Percentiles rank a stretch among this genome's conserved stretches.
Conservation (phyloP, 768 basidiomycete species). For the Coprinopsis marcescibilis region DNA sequence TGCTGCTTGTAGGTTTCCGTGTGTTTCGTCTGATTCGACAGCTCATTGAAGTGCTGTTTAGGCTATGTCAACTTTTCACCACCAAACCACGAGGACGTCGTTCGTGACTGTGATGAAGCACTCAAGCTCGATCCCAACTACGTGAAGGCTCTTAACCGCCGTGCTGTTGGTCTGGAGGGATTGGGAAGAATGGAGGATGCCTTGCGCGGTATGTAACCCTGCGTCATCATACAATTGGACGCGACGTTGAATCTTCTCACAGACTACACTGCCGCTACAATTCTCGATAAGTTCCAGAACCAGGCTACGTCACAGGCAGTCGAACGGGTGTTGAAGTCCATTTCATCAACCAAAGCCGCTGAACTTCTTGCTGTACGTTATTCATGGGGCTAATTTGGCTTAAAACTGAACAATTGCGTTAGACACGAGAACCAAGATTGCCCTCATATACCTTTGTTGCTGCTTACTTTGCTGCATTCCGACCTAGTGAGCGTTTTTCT, state of each 20-base stretch:
- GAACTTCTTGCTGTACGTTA: slow-evolving; percentile 64
- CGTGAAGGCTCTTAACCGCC: slow-evolving; percentile 86
- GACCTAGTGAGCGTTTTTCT: slow-evolving; percentile 54
- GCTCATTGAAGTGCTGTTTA: slow-evolving; percentile 20
- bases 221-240: background rate
- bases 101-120: slow-evolving; percentile 86
- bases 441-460: slow-evolving; percentile 90
- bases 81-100: slow-evolving; percentile 74
- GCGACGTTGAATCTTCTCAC: too few relatives aligned
- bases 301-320: slow-evolving; percentile 71
- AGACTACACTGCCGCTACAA: slow-evolving; percentile 97
- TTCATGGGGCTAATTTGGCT: slow-evolving; percentile 3
- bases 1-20: slow-evolving; percentile 72
- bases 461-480: slow-evolving; percentile 96
- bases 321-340: slow-evolving; percentile 86
- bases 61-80: slow-evolving; percentile 91
- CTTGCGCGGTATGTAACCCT: slow-evolving; percentile 55
- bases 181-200: slow-evolving; percentile 72
- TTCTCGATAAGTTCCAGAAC: slow-evolving; percentile 90
- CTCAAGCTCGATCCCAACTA: slow-evolving; percentile 79
- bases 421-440: slow-evolving; percentile 74
- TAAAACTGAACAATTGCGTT: background rate
- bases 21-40: too few relatives aligned
- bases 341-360: slow-evolving; percentile 66
- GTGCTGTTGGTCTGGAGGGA: slow-evolving; percentile 79